phyloP scores from a whole-genome alignment of 192 early-diverging fungal genomes.

The Backusella psychrophila region DNA sequence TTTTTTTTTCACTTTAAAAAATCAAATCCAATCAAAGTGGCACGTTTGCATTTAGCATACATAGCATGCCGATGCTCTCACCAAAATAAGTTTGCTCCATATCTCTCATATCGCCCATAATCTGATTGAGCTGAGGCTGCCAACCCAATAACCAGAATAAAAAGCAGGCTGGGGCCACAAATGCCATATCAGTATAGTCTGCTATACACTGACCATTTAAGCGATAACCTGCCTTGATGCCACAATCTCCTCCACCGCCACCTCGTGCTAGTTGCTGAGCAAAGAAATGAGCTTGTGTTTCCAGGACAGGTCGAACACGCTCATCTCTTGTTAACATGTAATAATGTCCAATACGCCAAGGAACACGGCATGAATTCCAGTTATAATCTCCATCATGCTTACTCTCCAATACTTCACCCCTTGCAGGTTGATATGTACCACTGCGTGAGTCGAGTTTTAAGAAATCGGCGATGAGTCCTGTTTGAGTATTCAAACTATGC shows the following conservation, averaged over 20 bases:
- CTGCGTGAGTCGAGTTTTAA: constrained; percentile 39
- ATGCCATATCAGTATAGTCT: constrained; percentile 52
- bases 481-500: constrained; percentile 38
- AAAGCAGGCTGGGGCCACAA: constrained; percentile 48
- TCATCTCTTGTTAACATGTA: constrained; percentile 48
- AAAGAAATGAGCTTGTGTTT: constrained; percentile 47
- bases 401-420: constrained; percentile 45
- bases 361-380: constrained; percentile 58
- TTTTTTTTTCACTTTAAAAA: background rate
- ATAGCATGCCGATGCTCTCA: constrained; percentile 52
- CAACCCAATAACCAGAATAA: constrained; percentile 51
- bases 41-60: constrained; percentile 46
- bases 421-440: constrained; percentile 34
- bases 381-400: constrained; percentile 48
- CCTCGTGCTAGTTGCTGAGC: constrained; percentile 20
- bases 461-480: constrained; percentile 54
- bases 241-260: constrained; percentile 23
- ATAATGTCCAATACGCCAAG: constrained; percentile 52
- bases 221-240: constrained; percentile 46
- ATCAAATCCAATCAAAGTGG: constrained; percentile 21
- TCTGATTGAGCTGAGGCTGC: constrained; percentile 25
- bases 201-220: constrained; percentile 42
- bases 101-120: constrained; percentile 43
- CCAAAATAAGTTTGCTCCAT: constrained; percentile 55
- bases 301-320: constrained; percentile 36